A percentile compares a stretch with the other conserved stretches of the same genome.
These are phyloP conservation scores for Ascocoryne sarcoides DNA, from an alignment of 2,329 filamentous ascomycete genomes.

Conservation along the genomic window DNA sequence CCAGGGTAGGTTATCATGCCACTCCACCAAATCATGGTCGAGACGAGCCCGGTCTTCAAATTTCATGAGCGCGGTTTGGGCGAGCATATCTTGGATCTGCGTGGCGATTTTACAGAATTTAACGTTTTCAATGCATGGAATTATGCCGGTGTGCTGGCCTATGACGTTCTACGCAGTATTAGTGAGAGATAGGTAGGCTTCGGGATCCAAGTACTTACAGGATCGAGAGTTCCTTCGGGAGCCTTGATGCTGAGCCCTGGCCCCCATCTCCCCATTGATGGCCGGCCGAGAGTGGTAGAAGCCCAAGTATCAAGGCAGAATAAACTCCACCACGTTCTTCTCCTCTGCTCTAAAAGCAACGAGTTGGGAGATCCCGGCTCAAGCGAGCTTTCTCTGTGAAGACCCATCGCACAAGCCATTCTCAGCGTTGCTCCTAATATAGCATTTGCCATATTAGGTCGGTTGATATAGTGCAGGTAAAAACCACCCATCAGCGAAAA, in stretches of 20 bases:
- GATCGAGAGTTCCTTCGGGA: slow-evolving; percentile 37
- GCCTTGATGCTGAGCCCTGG: slow-evolving; percentile 58
- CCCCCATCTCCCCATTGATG: slow-evolving; percentile 59
- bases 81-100: slow-evolving; percentile 66
- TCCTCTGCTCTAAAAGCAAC: slow-evolving; percentile 48
- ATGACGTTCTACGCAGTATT: slow-evolving; percentile 32
- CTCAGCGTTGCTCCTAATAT: slow-evolving; percentile 62
- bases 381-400: slow-evolving; percentile 54
- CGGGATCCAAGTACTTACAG: slow-evolving; percentile 15
- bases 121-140: slow-evolving; percentile 67
- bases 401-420: slow-evolving; percentile 65
- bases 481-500: slow-evolving; percentile 64
- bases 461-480: slow-evolving; percentile 71
- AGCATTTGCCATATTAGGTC: slow-evolving; percentile 68
- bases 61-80: slow-evolving; percentile 58
- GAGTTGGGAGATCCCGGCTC: slow-evolving; percentile 14
- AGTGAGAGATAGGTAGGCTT: slow-evolving; percentile 1
- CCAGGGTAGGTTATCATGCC: slow-evolving; percentile 64
- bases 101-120: slow-evolving; percentile 74
- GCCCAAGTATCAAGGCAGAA: slow-evolving; percentile 70
- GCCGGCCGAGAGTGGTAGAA: slow-evolving; percentile 60
- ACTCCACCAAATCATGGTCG: slow-evolving; percentile 60
- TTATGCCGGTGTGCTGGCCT: slow-evolving; percentile 54
- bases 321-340: slow-evolving; percentile 66
- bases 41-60: slow-evolving; percentile 56